phyloP scores from a whole-genome alignment of 1,284 basidiomycete genomes.

The Flammula alnicola region DNA sequence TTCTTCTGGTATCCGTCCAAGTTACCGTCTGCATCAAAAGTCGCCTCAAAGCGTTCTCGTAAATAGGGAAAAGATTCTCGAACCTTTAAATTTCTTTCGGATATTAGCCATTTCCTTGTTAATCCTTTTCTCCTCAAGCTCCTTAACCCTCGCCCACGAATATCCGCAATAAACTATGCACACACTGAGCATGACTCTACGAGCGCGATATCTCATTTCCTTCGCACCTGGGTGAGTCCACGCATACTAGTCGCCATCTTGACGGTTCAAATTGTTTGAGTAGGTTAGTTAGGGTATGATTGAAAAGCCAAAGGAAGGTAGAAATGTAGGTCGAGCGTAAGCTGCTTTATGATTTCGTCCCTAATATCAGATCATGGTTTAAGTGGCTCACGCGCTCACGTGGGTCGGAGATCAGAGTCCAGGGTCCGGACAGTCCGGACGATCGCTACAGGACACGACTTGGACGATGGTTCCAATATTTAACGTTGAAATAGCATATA shows the following conservation, averaged over 20 bases:
- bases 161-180: slow-evolving; percentile 91
- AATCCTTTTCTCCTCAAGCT: slow-evolving; percentile 95
- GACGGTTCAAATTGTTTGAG: slow-evolving; percentile 8
- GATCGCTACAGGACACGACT: background rate
- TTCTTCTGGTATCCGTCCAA: slow-evolving; percentile 99
- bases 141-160: slow-evolving; percentile 91
- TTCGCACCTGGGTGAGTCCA: slow-evolving; percentile 81
- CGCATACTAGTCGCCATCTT: slow-evolving; percentile 88
- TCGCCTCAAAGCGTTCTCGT: slow-evolving; percentile 1
- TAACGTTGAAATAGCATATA: slow-evolving; percentile 4
- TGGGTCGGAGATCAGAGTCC: too few species aligned
- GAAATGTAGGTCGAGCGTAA: background rate
- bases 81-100: slow-evolving; percentile 97
- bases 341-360: too few species aligned
- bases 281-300: slow-evolving; percentile 6
- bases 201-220: slow-evolving; percentile 25
- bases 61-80: slow-evolving; percentile 9
- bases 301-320: background rate
- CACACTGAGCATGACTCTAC: slow-evolving; percentile 4
- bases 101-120: slow-evolving; percentile 99
- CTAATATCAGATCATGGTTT: too few species aligned
- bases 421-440: too few species aligned
- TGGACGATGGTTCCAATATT: too few species aligned
- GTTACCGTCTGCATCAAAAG: slow-evolving; percentile 76
- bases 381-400: too few species aligned